Conservation (phyloP, 2,329 filamentous ascomycete species). For the Xylaria sp. region DNA sequence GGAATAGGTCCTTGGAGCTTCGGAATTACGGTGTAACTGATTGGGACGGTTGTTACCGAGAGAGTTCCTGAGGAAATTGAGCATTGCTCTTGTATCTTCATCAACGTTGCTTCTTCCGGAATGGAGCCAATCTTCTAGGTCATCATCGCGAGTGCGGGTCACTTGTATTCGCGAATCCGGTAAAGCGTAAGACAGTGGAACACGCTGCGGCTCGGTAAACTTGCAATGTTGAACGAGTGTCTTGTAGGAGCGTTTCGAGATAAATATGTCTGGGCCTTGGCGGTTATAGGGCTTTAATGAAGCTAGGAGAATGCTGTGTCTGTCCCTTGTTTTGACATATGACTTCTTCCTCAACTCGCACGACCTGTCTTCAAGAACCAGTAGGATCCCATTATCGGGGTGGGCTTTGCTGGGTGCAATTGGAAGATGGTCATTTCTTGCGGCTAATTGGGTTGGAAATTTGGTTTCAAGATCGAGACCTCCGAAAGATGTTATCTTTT, state of each 20-base stretch:
- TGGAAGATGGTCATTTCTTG: conserved; percentile 28
- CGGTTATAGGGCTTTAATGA: conserved; percentile 24
- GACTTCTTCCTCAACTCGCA: conserved; percentile 25
- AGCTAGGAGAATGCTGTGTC: conserved; percentile 6
- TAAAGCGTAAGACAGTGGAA: not conserved
- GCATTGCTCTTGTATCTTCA: not conserved
- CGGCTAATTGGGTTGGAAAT: not conserved
- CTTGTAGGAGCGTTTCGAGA: conserved; percentile 28
- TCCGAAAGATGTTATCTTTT: conserved; percentile 33
- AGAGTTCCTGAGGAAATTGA: not conserved
- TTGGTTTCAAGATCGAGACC: conserved; percentile 25
- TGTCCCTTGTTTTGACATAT: conserved; percentile 25
- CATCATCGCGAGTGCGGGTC: too few species aligned
- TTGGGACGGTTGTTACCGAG: not conserved
- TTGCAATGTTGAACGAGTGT: conserved; percentile 16
- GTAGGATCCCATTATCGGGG: conserved; percentile 29
- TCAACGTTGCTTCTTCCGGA: not conserved
- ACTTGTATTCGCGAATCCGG: not conserved
- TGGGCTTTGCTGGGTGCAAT: conserved; percentile 30
- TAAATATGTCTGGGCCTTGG: conserved; percentile 17
- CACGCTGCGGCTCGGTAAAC: conserved; percentile 5
- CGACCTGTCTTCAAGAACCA: conserved; percentile 5
- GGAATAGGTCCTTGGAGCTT: not conserved
- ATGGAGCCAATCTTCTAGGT: not conserved
- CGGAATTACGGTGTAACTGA: not conserved